These are phyloP conservation scores for Chlamydomonas incerta DNA, from an alignment of 139 green algal species.

Conservation along the genomic window DNA sequence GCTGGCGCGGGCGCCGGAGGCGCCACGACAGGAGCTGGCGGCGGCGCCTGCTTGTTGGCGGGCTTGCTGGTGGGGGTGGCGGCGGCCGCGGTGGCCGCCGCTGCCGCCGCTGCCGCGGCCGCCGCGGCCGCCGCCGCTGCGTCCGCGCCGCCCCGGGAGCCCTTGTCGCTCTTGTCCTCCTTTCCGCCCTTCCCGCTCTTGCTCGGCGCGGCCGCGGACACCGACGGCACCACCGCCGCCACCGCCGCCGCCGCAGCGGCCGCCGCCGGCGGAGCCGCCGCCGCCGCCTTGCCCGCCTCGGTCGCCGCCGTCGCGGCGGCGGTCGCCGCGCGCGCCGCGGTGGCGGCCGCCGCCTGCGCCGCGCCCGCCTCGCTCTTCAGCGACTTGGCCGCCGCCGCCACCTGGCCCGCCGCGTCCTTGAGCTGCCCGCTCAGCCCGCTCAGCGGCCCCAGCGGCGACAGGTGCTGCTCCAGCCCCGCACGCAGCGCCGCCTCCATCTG, in stretches of 20 bases:
- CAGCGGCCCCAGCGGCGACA: constrained; percentile 39
- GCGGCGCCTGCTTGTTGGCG: neutral
- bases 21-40: neutral
- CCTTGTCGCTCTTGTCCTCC: neutral
- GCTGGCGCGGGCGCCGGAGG: neutral
- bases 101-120: neutral
- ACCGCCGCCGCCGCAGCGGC: neutral
- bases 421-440: neutral
- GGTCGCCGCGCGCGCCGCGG: neutral
- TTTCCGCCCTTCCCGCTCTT: neutral
- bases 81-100: neutral
- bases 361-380: constrained; percentile 38
- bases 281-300: neutral
- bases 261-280: neutral
- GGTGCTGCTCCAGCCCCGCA: constrained; percentile 75
- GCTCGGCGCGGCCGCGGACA: neutral
- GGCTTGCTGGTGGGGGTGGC: neutral
- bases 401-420: neutral
- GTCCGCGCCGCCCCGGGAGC: too few species aligned
- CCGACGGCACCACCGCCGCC: neutral
- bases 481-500: constrained; percentile 80
- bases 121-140: neutral
- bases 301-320: neutral
- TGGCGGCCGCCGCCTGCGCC: neutral
- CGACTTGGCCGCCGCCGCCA: neutral